Base-by-base conservation (phyloP, 2,329 filamentous ascomycete species). In the Seiridium cupressi region DNA sequence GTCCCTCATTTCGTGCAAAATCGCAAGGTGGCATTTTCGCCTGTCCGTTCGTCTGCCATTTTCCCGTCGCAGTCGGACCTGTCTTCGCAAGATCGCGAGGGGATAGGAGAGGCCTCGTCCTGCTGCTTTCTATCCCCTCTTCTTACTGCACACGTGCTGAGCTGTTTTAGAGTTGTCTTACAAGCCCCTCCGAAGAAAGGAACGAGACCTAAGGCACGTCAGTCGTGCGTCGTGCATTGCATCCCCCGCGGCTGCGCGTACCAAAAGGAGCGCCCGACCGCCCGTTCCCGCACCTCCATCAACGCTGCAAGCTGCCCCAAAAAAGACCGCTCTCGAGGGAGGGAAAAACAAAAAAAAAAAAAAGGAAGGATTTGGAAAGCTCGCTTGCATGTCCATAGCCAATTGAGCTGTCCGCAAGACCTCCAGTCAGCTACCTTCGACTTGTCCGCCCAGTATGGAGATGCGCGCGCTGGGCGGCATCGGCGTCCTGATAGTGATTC, bases 401-500 rank as follows among this genome's bases (percentile, higher is more conserved):
- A 26, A 26, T 26, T 26, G 18, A 26, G 18, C 18, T 26, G 18
- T 26, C 18, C 18, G 1, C 18, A 26, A 26, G 18, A 26, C 18
- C 18, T 26, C 18, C 18, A 26, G 18, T 26, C n/a, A 34, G 49
- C 49, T 40, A 9, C 49, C 48, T 40, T 32, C 40, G 34, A 34
- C 5, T 53, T 31, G 42, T 10, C 8, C 57, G 46, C 9, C 47
- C 44, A 42, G 10, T 46, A 59, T 58, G 55, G 13, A 49, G n/a
- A 46, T 66, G 53, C 57, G 68, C 53, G 47, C 69, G 11, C 62
- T 67, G 44, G 64, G 74, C 54, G 70, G 78, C 47, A 59, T 68
- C 6, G 59, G 63, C 61, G 68, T 80, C 64, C 65, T 83, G 54
- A 69, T 72, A 62, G 70, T 78, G 35, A 66, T 76, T 55, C 65